These are phyloP conservation scores for Crucibulum laeve DNA, from an alignment of 768 basidiomycete genomes.

Conservation along the genomic window DNA sequence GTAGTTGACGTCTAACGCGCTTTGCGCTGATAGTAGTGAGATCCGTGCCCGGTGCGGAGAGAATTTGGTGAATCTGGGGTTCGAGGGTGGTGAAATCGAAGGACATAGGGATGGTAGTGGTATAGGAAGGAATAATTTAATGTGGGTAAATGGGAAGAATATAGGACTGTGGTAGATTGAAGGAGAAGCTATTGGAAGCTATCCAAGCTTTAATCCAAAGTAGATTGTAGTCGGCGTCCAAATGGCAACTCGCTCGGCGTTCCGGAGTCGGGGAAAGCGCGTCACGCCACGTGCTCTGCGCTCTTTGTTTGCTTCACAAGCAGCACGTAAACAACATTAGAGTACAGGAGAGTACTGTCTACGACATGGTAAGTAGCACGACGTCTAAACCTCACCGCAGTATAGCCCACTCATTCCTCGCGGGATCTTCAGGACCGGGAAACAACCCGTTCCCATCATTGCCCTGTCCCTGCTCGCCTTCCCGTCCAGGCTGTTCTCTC, in stretches of 20 bases:
- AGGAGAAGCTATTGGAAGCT: too few species aligned
- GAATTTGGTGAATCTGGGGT: conserved; percentile 61
- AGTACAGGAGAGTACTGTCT: too few species aligned
- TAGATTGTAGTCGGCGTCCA: too few species aligned
- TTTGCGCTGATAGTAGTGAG: conserved; percentile 82
- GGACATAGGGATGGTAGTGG: conserved; percentile 32
- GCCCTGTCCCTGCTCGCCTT: conserved; percentile 32
- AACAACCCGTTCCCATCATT: conserved; percentile 43
- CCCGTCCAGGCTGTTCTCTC: conserved; percentile 38
- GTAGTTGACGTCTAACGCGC: conserved; percentile 75
- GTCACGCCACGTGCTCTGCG: too few species aligned
- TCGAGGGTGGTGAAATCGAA: conserved; percentile 53
- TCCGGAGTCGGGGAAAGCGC: too few species aligned
- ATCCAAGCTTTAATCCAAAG: too few species aligned
- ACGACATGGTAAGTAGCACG: too few species aligned
- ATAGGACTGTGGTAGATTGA: background rate
- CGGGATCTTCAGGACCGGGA: conserved; percentile 61
- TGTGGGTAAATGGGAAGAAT: background rate
- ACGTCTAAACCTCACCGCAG: conserved; percentile 38
- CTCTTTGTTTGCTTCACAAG: too few species aligned
- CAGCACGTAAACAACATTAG: too few species aligned
- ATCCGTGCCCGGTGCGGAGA: conserved; percentile 74
- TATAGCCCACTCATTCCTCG: conserved; percentile 62
- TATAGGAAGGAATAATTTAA: conserved; percentile 20
- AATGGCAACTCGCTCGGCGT: too few species aligned